phyloP scores from a whole-genome alignment of 2,329 filamentous ascomycete species.

The Graphilbum ipis-grandicollis region DNA sequence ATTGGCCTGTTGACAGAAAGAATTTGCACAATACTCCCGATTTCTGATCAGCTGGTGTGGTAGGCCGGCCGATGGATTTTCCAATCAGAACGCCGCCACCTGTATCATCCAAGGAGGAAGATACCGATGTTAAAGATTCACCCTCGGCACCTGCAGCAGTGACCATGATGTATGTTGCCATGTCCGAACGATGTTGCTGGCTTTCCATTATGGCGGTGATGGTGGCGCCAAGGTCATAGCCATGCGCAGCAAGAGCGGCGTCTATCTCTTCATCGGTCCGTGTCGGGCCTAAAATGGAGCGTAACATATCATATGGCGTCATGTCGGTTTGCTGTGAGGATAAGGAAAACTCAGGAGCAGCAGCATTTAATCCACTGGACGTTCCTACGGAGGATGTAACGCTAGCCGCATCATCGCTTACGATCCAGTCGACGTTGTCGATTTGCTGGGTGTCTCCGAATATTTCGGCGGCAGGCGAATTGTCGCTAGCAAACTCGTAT shows the following conservation, averaged over 20 bases:
- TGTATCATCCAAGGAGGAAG: slow-evolving; percentile 25
- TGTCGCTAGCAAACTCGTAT: slow-evolving; percentile 80
- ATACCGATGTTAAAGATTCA: slow-evolving; percentile 10
- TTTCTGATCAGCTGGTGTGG: slow-evolving; percentile 62
- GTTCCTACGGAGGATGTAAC: slow-evolving; percentile 55
- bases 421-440: slow-evolving; percentile 93
- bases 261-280: slow-evolving; percentile 91
- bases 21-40: slow-evolving; percentile 93
- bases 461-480: slow-evolving; percentile 63
- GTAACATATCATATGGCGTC: slow-evolving; percentile 95
- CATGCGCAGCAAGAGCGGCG: slow-evolving; percentile 69
- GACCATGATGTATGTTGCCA: slow-evolving; percentile 8
- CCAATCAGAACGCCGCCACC: slow-evolving; percentile 57
- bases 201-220: slow-evolving; percentile 76
- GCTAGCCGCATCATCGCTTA: slow-evolving; percentile 72
- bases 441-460: slow-evolving; percentile 76
- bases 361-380: slow-evolving; percentile 57
- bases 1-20: slow-evolving; percentile 88
- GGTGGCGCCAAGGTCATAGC: slow-evolving; percentile 85
- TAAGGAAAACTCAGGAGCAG: slow-evolving; percentile 57
- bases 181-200: slow-evolving; percentile 22
- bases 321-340: slow-evolving; percentile 62
- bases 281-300: slow-evolving; percentile 79
- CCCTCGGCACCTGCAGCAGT: too few relatives aligned
- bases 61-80: slow-evolving; percentile 70